Conservation (phyloP, 345 rosid genomes). For the Brassica cretica region DNA sequence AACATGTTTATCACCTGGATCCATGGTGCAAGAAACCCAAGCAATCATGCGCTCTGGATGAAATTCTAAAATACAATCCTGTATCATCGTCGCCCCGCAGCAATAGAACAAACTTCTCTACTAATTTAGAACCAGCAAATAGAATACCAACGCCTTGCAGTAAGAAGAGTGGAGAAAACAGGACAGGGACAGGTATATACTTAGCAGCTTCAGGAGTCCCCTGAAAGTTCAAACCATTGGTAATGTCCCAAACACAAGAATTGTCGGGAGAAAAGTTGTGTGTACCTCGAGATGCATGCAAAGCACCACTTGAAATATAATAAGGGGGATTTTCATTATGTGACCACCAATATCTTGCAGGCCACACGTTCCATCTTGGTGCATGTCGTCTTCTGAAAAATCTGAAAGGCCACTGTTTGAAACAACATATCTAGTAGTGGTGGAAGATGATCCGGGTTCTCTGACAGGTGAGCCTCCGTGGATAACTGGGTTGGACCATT, state of each 20-base stretch:
- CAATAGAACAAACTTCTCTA: constrained; percentile 71
- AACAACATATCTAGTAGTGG: constrained; percentile 62
- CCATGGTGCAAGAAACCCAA: constrained; percentile 93
- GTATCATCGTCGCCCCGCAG: constrained; percentile 65
- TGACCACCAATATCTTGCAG: constrained; percentile 95
- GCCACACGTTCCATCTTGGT: constrained; percentile 65
- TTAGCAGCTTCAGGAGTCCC: constrained; percentile 85
- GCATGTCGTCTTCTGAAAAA: constrained; percentile 59
- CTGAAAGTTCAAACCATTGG: constrained; percentile 51
- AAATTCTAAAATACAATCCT: constrained; percentile 72
- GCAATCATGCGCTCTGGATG: constrained; percentile 75
- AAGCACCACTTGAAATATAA: constrained; percentile 84
- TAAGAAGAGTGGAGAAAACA: constrained; percentile 87
- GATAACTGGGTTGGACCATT: constrained; percentile 91
- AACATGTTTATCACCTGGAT: constrained; percentile 83
- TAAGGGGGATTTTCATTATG: constrained; percentile 79
- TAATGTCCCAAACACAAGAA: constrained; percentile 23
- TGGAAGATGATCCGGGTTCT: constrained; percentile 64
- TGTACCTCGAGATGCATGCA: constrained; percentile 91
- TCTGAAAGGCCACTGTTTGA: constrained; percentile 81
- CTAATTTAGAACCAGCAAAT: constrained; percentile 70
- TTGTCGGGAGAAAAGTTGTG: constrained; percentile 7
- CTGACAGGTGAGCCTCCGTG: constrained; percentile 59
- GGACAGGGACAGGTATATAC: constrained; percentile 69
- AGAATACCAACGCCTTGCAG: constrained; percentile 85